phyloP scores from a whole-genome alignment of 2,329 filamentous ascomycete species.

The Chrysoporthe puriensis region DNA sequence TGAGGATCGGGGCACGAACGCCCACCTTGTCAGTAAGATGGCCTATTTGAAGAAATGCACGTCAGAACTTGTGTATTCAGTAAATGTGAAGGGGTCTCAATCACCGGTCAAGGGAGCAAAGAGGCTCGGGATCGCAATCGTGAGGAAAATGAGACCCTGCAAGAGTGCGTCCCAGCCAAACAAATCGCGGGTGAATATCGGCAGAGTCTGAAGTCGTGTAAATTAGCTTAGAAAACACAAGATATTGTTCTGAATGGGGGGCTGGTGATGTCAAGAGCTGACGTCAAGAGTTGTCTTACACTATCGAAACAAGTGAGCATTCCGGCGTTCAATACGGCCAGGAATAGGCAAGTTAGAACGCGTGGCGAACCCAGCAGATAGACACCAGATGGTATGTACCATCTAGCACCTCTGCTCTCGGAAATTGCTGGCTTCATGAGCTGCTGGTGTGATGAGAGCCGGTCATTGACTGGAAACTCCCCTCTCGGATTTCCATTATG shows the following conservation, averaged over 20 bases:
- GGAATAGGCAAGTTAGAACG: conserved; percentile 4
- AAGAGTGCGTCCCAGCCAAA: conserved; percentile 12
- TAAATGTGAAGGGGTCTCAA: too few species aligned
- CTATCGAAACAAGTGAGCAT: conserved; percentile 15
- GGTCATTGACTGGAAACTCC: conserved; percentile 3
- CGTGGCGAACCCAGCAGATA: conserved; percentile 8
- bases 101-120: conserved; percentile 7
- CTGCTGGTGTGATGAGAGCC: not conserved
- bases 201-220: not conserved
- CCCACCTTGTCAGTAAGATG: conserved; percentile 12
- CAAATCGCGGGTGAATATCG: conserved; percentile 3
- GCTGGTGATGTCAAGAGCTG: too few species aligned
- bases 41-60: not conserved
- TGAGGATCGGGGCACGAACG: conserved; percentile 6
- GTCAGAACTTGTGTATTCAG: too few species aligned
- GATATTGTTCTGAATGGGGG: too few species aligned
- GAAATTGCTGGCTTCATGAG: not conserved
- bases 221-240: too few species aligned
- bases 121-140: conserved; percentile 4
- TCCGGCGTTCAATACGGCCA: conserved; percentile 7
- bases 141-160: conserved; percentile 13
- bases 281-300: not conserved
- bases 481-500: not conserved
- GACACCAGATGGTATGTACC: conserved; percentile 5
- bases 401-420: not conserved